These are phyloP conservation scores for Globisporangium viniferum DNA, from an alignment of 352 stramenopile species.

Conservation along the genomic window DNA sequence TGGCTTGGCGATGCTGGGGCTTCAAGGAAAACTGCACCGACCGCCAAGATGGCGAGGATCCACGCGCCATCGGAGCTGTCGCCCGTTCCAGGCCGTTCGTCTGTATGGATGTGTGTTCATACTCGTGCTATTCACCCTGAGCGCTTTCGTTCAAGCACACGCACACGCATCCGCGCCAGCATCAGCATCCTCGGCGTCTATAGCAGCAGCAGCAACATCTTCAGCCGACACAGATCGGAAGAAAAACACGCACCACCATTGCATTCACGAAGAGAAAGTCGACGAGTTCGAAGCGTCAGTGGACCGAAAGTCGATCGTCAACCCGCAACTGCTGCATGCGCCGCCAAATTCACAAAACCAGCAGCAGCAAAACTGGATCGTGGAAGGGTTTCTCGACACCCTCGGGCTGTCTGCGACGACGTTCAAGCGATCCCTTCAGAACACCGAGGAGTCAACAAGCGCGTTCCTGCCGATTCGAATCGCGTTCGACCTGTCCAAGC, in stretches of 20 bases:
- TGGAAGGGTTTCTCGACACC: constrained; percentile 41
- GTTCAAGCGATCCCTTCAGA: constrained; percentile 5
- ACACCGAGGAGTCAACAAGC: constrained; percentile 11
- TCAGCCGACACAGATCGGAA: not conserved
- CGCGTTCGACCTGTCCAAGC: constrained; percentile 73
- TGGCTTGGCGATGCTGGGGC: not conserved
- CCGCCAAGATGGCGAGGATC: not conserved
- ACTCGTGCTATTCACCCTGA: not conserved
- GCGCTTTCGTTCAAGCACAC: not conserved
- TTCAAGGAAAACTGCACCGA: not conserved
- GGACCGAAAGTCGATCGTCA: constrained; percentile 32
- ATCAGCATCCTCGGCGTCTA: not conserved
- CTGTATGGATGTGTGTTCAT: not conserved
- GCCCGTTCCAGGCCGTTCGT: not conserved
- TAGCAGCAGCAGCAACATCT: not conserved
- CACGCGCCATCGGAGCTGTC: not conserved
- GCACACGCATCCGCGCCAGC: not conserved
- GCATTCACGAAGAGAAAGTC: constrained; percentile 67
- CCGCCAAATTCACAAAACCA: constrained; percentile 15
- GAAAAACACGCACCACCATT: constrained; percentile 34
- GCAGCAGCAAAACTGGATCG: constrained; percentile 21
- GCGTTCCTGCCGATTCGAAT: constrained; percentile 74
- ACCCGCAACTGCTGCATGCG: constrained; percentile 21
- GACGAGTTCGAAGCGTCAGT: constrained; percentile 45
- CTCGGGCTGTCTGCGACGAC: constrained; percentile 28